Evolutionary conservation across 2,329 filamentous ascomycete species (phyloP), one percentile per base, ranked within the genome.

Genomic region (Paecilomyces formosus): DNA sequence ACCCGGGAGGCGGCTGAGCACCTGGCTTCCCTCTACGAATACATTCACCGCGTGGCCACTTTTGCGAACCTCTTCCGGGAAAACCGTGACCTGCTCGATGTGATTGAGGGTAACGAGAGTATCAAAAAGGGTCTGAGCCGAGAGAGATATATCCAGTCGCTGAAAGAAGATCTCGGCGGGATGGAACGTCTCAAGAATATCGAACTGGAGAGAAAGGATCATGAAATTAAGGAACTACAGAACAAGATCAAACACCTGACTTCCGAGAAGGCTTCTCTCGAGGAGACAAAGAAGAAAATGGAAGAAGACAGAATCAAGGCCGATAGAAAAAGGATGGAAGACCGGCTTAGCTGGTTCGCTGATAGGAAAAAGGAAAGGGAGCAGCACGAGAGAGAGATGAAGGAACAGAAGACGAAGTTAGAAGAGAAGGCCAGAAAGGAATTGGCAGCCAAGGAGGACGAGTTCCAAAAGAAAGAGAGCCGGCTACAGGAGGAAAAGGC

Each of bases 251-350:
- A 45, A 45, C n/a, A 3, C 8, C n/a, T 45, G 15, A 45, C 15
- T 18, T 8, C 15, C 8, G 39, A 45, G 1, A 45, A 45, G n/a
- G 8, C 39, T 18, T 45, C n/a, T 18, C 39, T 45, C 39, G 39
- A 45, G 7, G 39, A 45, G 26, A 31, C 30, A 51, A 53, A 57
- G 21, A 53, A 58, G 49, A 55, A 52, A 54, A 51, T 55, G 31
- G 53, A 54, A 54, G 55, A 56, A 55, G 57, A 56, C 49, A 55
- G 52, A 35, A 52, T 21, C 26, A 21, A 70, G 70, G 70, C 63
- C 21, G n/a, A 26, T 15, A 53, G 51, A 18, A 53, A 53, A 22
- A 18, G 28, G 28, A 31, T 21, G n/a, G 28, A 53, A 31, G 51
- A 31, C 8, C 39, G 39, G 15, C 39, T 45, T 21, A 45, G 22